Percentiles rank a stretch among this genome's conserved stretches.
Conservation (phyloP, 495 filamentous ascomycete species). For the Trypethelium eluteriae region DNA sequence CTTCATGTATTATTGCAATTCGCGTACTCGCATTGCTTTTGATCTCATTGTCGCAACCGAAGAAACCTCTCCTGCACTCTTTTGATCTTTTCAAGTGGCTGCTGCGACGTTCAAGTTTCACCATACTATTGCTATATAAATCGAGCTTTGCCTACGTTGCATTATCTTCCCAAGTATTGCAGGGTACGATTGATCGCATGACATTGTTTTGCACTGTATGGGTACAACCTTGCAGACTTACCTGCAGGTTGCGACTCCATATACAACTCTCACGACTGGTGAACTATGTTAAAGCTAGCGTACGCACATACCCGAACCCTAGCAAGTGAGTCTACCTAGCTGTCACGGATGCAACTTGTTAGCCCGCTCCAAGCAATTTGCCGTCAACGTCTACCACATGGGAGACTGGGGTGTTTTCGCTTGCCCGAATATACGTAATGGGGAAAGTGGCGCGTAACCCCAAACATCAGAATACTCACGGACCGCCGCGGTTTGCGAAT, state of each 20-base stretch:
- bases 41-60: constrained; percentile 2
- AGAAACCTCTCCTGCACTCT: background rate
- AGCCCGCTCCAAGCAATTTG: background rate
- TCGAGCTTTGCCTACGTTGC: constrained; percentile 3
- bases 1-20: background rate
- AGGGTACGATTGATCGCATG: background rate
- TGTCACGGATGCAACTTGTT: background rate
- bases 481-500: constrained; percentile 2
- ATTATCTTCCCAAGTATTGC: background rate
- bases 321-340: background rate
- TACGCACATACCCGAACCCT: background rate
- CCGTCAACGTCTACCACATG: constrained; percentile 2
- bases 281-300: too few relatives aligned
- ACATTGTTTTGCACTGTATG: background rate
- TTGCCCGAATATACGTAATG: background rate
- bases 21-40: background rate
- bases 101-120: background rate
- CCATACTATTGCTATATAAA: background rate
- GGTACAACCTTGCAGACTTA: background rate
- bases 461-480: constrained; percentile 7
- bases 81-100: background rate
- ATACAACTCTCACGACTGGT: too few relatives aligned
- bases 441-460: constrained; percentile 7
- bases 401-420: background rate
- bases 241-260: too few relatives aligned